Conservation (phyloP, 352 stramenopile genomes). For the Stephanocyclus meneghinianus region DNA sequence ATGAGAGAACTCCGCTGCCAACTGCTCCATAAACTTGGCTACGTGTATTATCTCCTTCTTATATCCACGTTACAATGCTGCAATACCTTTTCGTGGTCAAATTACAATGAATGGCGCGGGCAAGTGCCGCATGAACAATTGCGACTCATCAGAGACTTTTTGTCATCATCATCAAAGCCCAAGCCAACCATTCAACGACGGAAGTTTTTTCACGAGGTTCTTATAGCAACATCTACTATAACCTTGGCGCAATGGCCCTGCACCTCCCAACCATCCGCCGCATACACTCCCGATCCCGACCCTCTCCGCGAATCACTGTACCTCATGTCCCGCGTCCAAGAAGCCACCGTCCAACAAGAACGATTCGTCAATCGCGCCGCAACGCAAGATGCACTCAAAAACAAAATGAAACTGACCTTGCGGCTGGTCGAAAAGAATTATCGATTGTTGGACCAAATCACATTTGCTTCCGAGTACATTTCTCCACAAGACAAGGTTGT, state of each 20-base stretch:
- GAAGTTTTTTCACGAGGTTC: background rate
- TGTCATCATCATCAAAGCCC: background rate
- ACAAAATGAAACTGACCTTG: constrained; percentile 74
- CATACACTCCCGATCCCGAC: constrained; percentile 68
- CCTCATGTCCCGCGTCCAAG: constrained; percentile 67
- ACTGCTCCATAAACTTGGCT: too few species aligned
- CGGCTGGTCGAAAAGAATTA: constrained; percentile 67
- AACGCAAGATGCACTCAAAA: constrained; percentile 41
- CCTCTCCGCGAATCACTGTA: constrained; percentile 63
- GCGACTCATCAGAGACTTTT: background rate
- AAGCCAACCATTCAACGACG: background rate
- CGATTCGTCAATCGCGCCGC: constrained; percentile 46
- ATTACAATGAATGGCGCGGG: too few species aligned
- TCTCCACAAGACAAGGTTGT: constrained; percentile 38
- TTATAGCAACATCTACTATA: constrained; percentile 2
- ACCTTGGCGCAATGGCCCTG: background rate
- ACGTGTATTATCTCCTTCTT: too few species aligned
- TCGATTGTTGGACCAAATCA: constrained; percentile 71
- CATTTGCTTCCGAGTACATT: constrained; percentile 50
- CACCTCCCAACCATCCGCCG: constrained; percentile 20
- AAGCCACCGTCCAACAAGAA: constrained; percentile 70
- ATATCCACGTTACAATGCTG: too few species aligned
- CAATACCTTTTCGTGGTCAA: too few species aligned
- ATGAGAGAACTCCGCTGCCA: too few species aligned
- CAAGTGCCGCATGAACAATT: too few species aligned